Conservation (phyloP, 768 basidiomycete genomes). For the Pilatotrama ljubarskyi region DNA sequence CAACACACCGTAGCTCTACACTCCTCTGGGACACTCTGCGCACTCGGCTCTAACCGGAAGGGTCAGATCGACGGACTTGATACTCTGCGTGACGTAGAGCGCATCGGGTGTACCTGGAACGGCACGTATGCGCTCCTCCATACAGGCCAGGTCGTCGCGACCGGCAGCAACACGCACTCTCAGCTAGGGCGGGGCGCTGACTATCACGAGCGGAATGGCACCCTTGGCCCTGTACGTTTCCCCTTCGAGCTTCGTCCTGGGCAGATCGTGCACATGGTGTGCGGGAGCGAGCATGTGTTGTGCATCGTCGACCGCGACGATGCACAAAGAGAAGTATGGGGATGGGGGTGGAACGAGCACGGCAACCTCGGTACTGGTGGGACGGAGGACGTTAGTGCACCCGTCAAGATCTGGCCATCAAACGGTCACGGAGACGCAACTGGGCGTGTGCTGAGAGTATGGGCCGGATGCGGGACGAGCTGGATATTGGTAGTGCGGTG, state of each 20-base stretch:
- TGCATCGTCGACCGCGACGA: conserved; percentile 21
- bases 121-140: conserved; percentile 57
- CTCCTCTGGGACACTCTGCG: conserved; percentile 46
- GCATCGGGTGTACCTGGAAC: conserved; percentile 75
- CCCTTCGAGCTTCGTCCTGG: conserved; percentile 26
- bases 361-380: conserved; percentile 82
- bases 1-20: conserved; percentile 51
- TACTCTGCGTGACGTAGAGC: conserved; percentile 27
- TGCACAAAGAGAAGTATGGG: conserved; percentile 54
- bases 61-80: conserved; percentile 52
- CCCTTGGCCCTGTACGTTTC: conserved; percentile 34
- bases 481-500: conserved; percentile 38
- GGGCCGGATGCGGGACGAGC: conserved; percentile 56
- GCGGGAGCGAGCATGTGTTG: conserved; percentile 88
- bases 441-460: conserved; percentile 29
- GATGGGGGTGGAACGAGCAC: conserved; percentile 99
- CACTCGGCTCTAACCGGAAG: conserved; percentile 73
- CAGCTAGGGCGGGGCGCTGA: conserved; percentile 56
- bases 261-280: conserved; percentile 45
- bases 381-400: conserved; percentile 51
- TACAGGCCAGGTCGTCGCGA: conserved; percentile 41
- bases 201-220: conserved; percentile 15
- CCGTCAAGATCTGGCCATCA: conserved; percentile 56
- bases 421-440: conserved; percentile 2
- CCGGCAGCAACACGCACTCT: conserved; percentile 57